Evolutionary conservation across 257 asterid species (phyloP).

Genomic region (Nicotiana tabacum): DNA sequence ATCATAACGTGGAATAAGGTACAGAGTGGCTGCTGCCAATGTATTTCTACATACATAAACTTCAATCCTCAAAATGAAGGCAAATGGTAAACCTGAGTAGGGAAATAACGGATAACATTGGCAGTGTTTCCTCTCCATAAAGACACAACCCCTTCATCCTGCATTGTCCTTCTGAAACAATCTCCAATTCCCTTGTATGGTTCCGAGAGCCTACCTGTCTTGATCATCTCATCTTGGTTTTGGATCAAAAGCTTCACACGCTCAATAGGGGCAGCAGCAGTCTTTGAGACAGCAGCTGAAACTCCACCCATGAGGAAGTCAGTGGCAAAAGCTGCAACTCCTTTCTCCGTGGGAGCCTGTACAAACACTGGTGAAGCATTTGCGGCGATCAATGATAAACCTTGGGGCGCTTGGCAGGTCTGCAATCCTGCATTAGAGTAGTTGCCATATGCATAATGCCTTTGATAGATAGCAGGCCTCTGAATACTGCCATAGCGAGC

Average conservation of each 20-base stretch:
- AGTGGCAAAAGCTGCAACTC: too few relatives aligned
- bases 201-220: conserved; percentile 21
- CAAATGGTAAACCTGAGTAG: too few relatives aligned
- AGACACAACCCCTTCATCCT: conserved; percentile 10
- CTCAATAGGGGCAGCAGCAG: too few relatives aligned
- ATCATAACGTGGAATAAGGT: neutral
- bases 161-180: conserved; percentile 17
- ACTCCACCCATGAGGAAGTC: too few relatives aligned
- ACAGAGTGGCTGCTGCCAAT: too few relatives aligned
- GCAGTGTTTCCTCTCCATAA: too few relatives aligned
- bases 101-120: too few relatives aligned
- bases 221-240: too few relatives aligned
- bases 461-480: conserved; percentile 7
- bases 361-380: conserved; percentile 21
- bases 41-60: too few relatives aligned
- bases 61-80: too few relatives aligned
- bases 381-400: conserved; percentile 14
- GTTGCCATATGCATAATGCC: conserved; percentile 15
- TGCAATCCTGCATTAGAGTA: conserved; percentile 19
- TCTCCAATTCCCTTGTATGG: conserved; percentile 23
- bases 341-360: conserved; percentile 9
- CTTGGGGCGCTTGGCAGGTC: neutral
- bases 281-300: too few relatives aligned
- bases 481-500: conserved; percentile 15
- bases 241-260: too few relatives aligned